phyloP scores from a whole-genome alignment of 2,329 filamentous ascomycete genomes.

The Didymella arachidicola region DNA sequence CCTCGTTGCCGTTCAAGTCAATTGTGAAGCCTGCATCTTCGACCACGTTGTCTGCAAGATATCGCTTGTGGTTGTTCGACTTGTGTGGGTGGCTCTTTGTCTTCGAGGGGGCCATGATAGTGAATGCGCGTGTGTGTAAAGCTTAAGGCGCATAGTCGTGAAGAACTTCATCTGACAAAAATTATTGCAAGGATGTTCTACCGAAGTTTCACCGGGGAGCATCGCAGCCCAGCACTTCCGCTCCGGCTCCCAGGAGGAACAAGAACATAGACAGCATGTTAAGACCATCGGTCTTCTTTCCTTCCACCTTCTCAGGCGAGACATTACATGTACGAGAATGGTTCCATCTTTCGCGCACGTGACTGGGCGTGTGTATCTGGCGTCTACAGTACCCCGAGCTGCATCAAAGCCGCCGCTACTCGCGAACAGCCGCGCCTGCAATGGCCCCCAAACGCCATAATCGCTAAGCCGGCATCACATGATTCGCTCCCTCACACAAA shows the following conservation, averaged over 20 bases:
- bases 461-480: conserved; percentile 24
- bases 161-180: conserved; percentile 40
- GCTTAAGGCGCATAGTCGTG: conserved; percentile 26
- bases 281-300: neutral
- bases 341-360: neutral
- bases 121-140: conserved; percentile 22
- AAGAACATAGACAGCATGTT: neutral
- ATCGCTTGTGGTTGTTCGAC: conserved; percentile 34
- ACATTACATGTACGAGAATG: neutral
- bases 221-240: neutral
- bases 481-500: conserved; percentile 13
- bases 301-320: neutral
- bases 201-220: conserved; percentile 16
- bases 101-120: conserved; percentile 39
- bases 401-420: conserved; percentile 19
- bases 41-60: conserved; percentile 26
- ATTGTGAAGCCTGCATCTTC: conserved; percentile 26
- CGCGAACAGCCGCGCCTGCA: neutral
- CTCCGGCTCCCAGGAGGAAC: neutral
- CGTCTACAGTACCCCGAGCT: conserved; percentile 14
- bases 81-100: conserved; percentile 32
- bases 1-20: conserved; percentile 34
- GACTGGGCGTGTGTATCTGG: conserved; percentile 9
- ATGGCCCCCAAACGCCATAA: conserved; percentile 20
- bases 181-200: conserved; percentile 43